A percentile compares a stretch with the other conserved stretches of the same genome.
These are phyloP conservation scores for Euphorbia corollata DNA, from an alignment of 441 rosid species.

Conservation along the genomic window DNA sequence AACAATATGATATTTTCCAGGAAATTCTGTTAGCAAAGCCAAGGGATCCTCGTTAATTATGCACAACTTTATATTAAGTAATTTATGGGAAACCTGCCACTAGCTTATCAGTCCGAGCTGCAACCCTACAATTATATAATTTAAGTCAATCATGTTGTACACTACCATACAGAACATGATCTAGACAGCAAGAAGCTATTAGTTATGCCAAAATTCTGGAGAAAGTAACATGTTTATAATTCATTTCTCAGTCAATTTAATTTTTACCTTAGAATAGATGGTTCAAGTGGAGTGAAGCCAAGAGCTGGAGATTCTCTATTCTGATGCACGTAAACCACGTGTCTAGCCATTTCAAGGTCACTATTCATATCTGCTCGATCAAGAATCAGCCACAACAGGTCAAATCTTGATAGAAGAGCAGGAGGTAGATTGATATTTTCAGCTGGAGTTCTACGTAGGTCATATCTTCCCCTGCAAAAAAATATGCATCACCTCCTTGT, in stretches of 20 bases:
- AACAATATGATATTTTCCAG: neutral
- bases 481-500: conserved; percentile 11
- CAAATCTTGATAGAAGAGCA: conserved; percentile 91
- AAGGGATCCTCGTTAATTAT: conserved; percentile 1
- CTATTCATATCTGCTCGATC: conserved; percentile 98
- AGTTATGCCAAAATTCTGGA: conserved; percentile 1
- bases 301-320: conserved; percentile 87
- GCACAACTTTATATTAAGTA: neutral
- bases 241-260: conserved; percentile 9
- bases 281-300: conserved; percentile 86
- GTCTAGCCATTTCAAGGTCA: conserved; percentile 97
- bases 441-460: conserved; percentile 92
- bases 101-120: neutral
- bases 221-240: neutral
- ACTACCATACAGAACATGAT: neutral
- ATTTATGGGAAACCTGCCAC: neutral
- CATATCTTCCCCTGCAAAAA: conserved; percentile 86
- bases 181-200: neutral
- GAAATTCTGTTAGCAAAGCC: neutral
- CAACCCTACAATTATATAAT: conserved; percentile 6
- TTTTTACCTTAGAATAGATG: conserved; percentile 74
- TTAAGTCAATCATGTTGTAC: conserved; percentile 1
- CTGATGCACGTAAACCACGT: conserved; percentile 90
- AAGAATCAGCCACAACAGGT: conserved; percentile 93
- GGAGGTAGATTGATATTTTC: conserved; percentile 97